These are phyloP conservation scores for Kuraishia floccosa DNA, from an alignment of 805 yeast species.

Conservation along the genomic window DNA sequence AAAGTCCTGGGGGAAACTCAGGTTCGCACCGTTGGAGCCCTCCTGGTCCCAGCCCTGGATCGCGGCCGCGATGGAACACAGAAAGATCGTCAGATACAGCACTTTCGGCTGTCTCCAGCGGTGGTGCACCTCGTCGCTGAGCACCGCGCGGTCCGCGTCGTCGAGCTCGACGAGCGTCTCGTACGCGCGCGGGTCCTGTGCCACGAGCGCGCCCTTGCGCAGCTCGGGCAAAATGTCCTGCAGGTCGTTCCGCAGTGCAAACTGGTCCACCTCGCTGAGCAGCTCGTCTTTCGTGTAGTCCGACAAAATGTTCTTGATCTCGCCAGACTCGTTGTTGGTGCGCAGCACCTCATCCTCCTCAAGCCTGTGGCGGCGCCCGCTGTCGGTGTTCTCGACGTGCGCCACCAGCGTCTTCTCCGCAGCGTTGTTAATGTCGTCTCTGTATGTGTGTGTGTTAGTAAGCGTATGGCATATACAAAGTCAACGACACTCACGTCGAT, in stretches of 20 bases:
- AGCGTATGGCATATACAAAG: too few species aligned
- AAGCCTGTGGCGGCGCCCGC: too few species aligned
- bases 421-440: too few species aligned
- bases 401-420: too few species aligned
- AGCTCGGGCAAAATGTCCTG: too few species aligned
- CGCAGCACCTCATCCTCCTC: too few species aligned
- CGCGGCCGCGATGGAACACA: constrained; percentile 70
- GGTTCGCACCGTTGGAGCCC: constrained; percentile 61
- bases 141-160: constrained; percentile 42
- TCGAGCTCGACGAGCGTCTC: constrained; percentile 43
- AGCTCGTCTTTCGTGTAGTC: constrained; percentile 54
- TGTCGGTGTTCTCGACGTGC: too few species aligned
- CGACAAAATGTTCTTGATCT: constrained; percentile 33
- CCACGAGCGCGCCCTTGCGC: constrained; percentile 63
- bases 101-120: constrained; percentile 34
- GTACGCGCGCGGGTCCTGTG: constrained; percentile 47
- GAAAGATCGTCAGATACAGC: constrained; percentile 43
- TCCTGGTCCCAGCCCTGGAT: constrained; percentile 78
- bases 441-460: too few species aligned
- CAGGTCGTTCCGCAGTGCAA: constrained; percentile 43
- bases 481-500: too few species aligned
- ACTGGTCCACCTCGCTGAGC: constrained; percentile 58
- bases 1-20: constrained; percentile 46
- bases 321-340: constrained; percentile 1
- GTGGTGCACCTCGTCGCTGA: constrained; percentile 32